Percentiles rank a stretch among this genome's conserved stretches.
These are phyloP conservation scores for Cladosporium sp. DNA, from an alignment of 2,329 filamentous ascomycete genomes.

Conservation along the genomic window DNA sequence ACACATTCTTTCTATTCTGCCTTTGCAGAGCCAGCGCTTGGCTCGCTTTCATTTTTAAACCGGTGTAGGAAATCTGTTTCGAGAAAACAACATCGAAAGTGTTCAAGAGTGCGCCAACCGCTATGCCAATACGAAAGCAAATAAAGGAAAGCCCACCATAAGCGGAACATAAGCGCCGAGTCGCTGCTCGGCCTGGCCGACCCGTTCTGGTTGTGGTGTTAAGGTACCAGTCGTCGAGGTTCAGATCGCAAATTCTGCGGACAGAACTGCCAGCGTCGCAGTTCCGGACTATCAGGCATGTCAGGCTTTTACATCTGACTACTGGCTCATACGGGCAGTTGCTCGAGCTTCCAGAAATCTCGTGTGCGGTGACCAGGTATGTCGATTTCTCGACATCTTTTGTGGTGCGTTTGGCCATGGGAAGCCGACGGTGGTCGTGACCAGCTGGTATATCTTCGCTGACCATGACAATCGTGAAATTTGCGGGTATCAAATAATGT, in stretches of 20 bases:
- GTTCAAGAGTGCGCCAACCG: background rate
- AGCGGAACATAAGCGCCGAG: background rate
- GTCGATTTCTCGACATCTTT: too few species aligned
- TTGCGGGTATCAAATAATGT: constrained; percentile 48
- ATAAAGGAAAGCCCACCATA: constrained; percentile 1
- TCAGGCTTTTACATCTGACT: too few species aligned
- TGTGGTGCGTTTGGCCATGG: constrained; percentile 34
- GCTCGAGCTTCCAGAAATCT: too few species aligned
- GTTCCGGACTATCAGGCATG: too few species aligned
- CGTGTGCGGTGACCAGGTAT: too few species aligned
- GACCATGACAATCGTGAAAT: constrained; percentile 41
- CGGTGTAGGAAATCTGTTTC: background rate
- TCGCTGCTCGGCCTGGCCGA: background rate
- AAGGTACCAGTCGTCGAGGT: too few species aligned
- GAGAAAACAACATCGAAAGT: background rate
- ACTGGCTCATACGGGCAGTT: too few species aligned
- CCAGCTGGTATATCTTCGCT: constrained; percentile 36
- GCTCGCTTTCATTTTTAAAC: constrained; percentile 2
- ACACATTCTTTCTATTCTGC: too few species aligned
- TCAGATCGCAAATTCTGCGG: too few species aligned
- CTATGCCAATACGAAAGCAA: constrained; percentile 10
- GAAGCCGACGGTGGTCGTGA: constrained; percentile 45
- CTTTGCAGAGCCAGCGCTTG: constrained; percentile 14
- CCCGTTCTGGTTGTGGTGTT: background rate
- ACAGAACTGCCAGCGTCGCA: too few species aligned